phyloP scores from a whole-genome alignment of 805 yeast species.

The Saccharomycopsis sp. region DNA sequence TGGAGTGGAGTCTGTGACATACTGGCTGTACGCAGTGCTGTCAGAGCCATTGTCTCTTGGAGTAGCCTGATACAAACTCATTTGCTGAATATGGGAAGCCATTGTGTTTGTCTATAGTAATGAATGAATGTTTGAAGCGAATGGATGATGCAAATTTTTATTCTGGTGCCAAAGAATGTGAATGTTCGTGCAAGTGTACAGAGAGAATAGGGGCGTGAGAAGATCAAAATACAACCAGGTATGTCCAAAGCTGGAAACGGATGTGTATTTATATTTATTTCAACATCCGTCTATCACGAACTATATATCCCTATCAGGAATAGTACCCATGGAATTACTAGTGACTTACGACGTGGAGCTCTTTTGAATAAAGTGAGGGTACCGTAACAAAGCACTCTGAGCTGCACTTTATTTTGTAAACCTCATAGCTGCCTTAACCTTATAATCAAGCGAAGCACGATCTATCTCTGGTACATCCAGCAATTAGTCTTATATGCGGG shows the following conservation, averaged over 20 bases:
- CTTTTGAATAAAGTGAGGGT: slow-evolving; percentile 1
- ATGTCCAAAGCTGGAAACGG: background rate
- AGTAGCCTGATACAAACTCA: slow-evolving; percentile 5
- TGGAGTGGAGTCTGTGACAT: slow-evolving; percentile 17
- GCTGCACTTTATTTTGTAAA: background rate
- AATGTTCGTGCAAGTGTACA: background rate
- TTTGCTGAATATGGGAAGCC: slow-evolving; percentile 1
- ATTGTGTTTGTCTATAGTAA: background rate
- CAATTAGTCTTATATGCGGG: background rate
- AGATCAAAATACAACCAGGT: background rate
- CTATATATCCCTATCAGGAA: background rate
- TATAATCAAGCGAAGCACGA: background rate
- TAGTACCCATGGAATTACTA: background rate
- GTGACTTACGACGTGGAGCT: background rate
- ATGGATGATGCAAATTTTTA: too few species aligned
- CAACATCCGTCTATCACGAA: background rate
- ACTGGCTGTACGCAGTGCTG: slow-evolving; percentile 6
- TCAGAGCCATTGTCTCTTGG: slow-evolving; percentile 3
- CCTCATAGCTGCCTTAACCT: background rate
- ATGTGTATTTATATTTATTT: background rate
- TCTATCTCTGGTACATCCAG: background rate
- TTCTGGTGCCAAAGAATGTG: background rate
- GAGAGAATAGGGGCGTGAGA: background rate
- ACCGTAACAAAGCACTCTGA: too few species aligned
- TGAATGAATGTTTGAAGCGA: background rate